Evolutionary conservation across 2,329 filamentous ascomycete genomes (phyloP).

Genomic region (Sarocladium kiliense): DNA sequence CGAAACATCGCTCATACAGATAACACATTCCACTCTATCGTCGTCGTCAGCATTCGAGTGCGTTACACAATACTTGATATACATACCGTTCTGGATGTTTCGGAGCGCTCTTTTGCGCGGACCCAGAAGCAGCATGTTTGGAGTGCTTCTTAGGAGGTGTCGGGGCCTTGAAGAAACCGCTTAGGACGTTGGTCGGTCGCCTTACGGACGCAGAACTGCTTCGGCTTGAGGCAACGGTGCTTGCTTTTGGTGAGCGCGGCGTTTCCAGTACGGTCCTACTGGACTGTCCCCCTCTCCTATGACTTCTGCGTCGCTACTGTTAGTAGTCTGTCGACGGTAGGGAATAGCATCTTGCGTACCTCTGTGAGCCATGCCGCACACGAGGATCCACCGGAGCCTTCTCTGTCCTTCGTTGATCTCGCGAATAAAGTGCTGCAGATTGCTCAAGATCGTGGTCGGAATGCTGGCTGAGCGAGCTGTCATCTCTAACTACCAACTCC

Average conservation of each 20-base stretch:
- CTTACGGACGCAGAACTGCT: slow-evolving; percentile 3
- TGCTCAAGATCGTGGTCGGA: slow-evolving; percentile 27
- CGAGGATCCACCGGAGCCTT: not conserved
- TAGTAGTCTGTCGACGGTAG: not conserved
- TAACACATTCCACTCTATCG: slow-evolving; percentile 63
- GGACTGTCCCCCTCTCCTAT: not conserved
- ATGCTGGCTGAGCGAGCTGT: not conserved
- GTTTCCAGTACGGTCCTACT: not conserved
- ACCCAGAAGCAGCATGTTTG: not conserved
- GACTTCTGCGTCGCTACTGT: not conserved
- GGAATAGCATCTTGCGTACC: not conserved
- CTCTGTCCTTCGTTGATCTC: slow-evolving; percentile 29
- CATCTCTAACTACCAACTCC: not conserved
- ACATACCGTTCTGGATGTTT: not conserved
- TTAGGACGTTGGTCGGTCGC: not conserved
- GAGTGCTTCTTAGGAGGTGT: not conserved
- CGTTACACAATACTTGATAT: too few species aligned
- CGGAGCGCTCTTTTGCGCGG: not conserved
- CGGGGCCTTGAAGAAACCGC: not conserved
- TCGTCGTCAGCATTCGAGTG: not conserved
- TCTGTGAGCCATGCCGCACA: not conserved
- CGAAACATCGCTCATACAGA: slow-evolving; percentile 66
- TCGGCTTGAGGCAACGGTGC: not conserved
- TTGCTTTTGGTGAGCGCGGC: not conserved
- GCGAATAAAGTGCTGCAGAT: slow-evolving; percentile 49